phyloP scores from a whole-genome alignment of 2,329 filamentous ascomycete genomes.

The Atkinsonella texensis region DNA sequence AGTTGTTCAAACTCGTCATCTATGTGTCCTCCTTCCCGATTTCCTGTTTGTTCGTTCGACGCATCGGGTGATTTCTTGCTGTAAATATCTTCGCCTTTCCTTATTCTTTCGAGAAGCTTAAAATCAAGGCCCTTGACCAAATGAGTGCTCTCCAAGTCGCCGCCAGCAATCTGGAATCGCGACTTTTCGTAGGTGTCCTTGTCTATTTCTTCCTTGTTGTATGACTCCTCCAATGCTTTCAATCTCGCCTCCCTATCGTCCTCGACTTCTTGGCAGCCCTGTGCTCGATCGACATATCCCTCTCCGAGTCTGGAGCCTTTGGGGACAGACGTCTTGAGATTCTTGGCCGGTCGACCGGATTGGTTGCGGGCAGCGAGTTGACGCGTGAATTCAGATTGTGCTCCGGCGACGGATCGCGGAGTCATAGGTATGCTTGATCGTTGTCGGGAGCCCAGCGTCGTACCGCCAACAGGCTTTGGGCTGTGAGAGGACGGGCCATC shows the following conservation, averaged over 20 bases:
- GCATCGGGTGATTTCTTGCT: constrained; percentile 15
- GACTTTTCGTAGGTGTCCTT: constrained; percentile 64
- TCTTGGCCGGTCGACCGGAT: constrained; percentile 48
- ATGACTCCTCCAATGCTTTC: constrained; percentile 65
- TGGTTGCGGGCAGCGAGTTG: constrained; percentile 68
- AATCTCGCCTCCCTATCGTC: constrained; percentile 52
- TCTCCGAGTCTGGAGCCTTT: constrained; percentile 69
- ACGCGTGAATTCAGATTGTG: constrained; percentile 61
- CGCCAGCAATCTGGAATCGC: constrained; percentile 66
- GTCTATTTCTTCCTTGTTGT: constrained; percentile 78
- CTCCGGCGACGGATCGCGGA: constrained; percentile 56
- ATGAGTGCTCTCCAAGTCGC: constrained; percentile 70
- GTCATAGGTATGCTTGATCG: constrained; percentile 87
- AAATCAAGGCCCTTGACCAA: constrained; percentile 87
- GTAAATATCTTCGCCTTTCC: constrained; percentile 56
- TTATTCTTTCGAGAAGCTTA: constrained; percentile 59
- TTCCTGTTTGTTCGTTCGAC: constrained; percentile 19
- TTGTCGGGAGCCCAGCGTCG: constrained; percentile 62
- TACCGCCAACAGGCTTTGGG: constrained; percentile 20
- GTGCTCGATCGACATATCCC: constrained; percentile 77
- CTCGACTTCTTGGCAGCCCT: constrained; percentile 43
- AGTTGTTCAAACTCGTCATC: constrained; percentile 56
- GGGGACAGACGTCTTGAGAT: constrained; percentile 65
- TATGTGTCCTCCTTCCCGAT: constrained; percentile 25
- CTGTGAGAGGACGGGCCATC: constrained; percentile 32